Conservation (phyloP, 352 stramenopile genomes). For the Albugo candida region DNA sequence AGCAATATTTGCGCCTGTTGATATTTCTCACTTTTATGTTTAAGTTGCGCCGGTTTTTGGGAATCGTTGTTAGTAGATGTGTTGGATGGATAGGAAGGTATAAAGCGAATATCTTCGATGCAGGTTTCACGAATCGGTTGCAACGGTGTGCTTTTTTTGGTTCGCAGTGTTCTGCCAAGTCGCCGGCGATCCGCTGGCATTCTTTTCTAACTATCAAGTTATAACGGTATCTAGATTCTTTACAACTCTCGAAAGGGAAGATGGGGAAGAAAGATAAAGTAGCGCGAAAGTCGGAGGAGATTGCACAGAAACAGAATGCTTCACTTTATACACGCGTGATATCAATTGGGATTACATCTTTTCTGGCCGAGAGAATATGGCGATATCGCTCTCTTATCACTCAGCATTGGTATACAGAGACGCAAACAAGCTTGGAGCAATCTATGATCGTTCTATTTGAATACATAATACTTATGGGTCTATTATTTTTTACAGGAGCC, state of each 20-base stretch:
- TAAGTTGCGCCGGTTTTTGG: too few species aligned
- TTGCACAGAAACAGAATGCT: slow-evolving; percentile 8
- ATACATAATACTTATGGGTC: slow-evolving; percentile 56
- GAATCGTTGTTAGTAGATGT: too few species aligned
- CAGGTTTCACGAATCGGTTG: too few species aligned
- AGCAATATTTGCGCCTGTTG: too few species aligned
- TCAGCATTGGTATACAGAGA: slow-evolving; percentile 36
- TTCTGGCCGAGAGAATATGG: slow-evolving; percentile 64
- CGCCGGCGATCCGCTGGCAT: too few species aligned
- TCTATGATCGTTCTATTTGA: slow-evolving; percentile 55
- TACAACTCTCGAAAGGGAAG: background rate
- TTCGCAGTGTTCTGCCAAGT: too few species aligned
- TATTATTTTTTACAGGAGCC: slow-evolving; percentile 50
- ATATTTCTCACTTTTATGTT: too few species aligned
- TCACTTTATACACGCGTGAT: slow-evolving; percentile 32
- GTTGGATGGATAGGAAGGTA: too few species aligned
- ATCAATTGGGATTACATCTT: slow-evolving; percentile 45
- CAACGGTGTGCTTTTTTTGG: too few species aligned
- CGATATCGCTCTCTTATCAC: slow-evolving; percentile 44
- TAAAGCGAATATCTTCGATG: too few species aligned
- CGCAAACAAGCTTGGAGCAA: slow-evolving; percentile 27
- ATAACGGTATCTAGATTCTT: too few species aligned
- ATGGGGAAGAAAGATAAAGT: background rate
- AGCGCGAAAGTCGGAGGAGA: background rate
- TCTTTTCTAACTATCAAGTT: too few species aligned